Base-by-base conservation (phyloP, 768 basidiomycete genomes). In the Melanogaster broomeanus region DNA sequence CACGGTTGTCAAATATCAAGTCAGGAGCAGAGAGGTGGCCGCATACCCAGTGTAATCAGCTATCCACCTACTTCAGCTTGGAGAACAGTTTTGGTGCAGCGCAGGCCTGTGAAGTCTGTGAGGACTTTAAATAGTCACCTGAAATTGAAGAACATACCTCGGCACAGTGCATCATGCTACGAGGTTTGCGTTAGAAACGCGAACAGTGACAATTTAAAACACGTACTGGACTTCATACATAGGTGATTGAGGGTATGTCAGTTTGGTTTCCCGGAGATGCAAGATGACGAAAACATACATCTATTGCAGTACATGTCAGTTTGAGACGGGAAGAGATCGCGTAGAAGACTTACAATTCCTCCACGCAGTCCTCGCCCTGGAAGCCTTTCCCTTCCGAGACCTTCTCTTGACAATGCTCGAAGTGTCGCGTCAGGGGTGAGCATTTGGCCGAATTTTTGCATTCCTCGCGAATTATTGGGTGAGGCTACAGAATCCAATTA, bases 291-390 rank as follows among this genome's bases (percentile, higher is more conserved):
- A 31, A 42, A 68, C 67, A 8, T 51, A 68, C 67, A 68, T 40
- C 67, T 68, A 37, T 45, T 16, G 11, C 2, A 24, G 24, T 22
- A 37, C 22, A 9, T 24, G 45, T 59, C 24, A 55, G 37, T 19
- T 33, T 21, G 53, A 13, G 30, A 48, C 13, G 44, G 5, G 35
- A 30, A 35, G 25, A 9, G 42, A 10, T n/a, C 11, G 43, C 13
- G 34, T 27, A 4, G 4, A 31, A 42, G n/a, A 81, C 87, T 69
- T 60, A 90, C 88, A 93, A 68, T 78, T 93, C 92, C 73, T 93
- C 90, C 33, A 94, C 88, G 65, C 93, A 96, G 66, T 95, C 93
- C 77, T 96, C 94, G 56, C 84, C 84, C 67, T 90, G 86, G 81
- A 80, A 92, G 34, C 92, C 93, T 62, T 93, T 65, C 24, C 93